phyloP scores from a whole-genome alignment of 345 rosid species.

The Salix koriyanagi region DNA sequence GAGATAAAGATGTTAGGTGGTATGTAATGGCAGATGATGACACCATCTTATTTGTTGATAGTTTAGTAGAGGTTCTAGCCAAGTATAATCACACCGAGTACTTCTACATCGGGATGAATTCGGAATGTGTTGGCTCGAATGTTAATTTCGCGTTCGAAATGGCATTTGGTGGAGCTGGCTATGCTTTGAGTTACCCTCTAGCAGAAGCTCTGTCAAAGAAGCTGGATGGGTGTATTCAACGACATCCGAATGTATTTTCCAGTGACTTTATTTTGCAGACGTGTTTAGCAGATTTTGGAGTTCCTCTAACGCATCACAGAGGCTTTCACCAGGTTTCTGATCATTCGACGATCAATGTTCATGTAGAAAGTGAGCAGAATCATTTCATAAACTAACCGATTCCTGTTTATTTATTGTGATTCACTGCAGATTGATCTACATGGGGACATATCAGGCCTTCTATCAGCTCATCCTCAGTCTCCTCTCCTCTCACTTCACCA shows the following conservation, averaged over 20 bases:
- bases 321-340: slow-evolving; percentile 65
- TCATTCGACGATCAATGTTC: neutral
- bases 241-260: slow-evolving; percentile 30
- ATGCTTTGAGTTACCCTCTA: slow-evolving; percentile 55
- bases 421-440: slow-evolving; percentile 52
- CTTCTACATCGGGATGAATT: slow-evolving; percentile 45
- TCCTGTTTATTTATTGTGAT: neutral
- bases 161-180: slow-evolving; percentile 72
- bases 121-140: slow-evolving; percentile 41
- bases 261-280: slow-evolving; percentile 36
- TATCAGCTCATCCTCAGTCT: slow-evolving; percentile 58
- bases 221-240: slow-evolving; percentile 48
- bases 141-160: slow-evolving; percentile 41
- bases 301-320: slow-evolving; percentile 31
- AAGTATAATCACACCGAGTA: slow-evolving; percentile 52
- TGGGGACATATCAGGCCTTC: slow-evolving; percentile 55
- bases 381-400: neutral
- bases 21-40: slow-evolving; percentile 62
- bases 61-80: slow-evolving; percentile 38
- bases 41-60: slow-evolving; percentile 43
- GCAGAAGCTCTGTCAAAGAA: slow-evolving; percentile 36
- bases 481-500: slow-evolving; percentile 63
- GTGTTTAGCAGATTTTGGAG: slow-evolving; percentile 53
- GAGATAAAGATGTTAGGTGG: slow-evolving; percentile 39
- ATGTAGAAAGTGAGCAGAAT: neutral